Evolutionary conservation across 345 rosid genomes (phyloP), one percentile per base, ranked within the genome.

Genomic region (Xanthoceras sorbifolium): DNA sequence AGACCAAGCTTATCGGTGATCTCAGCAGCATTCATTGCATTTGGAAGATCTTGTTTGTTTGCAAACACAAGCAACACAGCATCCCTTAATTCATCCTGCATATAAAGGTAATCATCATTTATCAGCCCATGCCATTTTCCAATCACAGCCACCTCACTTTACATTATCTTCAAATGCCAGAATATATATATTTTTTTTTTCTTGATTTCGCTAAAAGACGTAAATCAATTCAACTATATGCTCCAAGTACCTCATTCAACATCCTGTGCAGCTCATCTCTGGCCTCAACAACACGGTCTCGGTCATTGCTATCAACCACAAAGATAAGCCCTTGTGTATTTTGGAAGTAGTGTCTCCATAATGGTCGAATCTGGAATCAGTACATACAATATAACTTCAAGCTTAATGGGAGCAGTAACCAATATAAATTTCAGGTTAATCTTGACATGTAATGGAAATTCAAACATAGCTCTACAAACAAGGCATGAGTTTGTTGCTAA

Each of bases 341-440:
- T 44, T 84, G 85, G 62, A 84, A 84, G 77, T 84, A 84, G 76
- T 84, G 87, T 77, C 87, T 84, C 87, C 87, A 84, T 76, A 84
- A 46, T 8, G 87, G 87, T 25, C 87, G 85, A 40, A 84, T 84
- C 87, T 84, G 57, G 63, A 71, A 76, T 23, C 50, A 64, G 26
- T 18, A 44, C 26, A 57, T 23, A 57, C 62, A 57, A 57, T n/a
- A 23, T 22, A 22, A 22, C 62, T 57, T 57, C 28, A 57, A 9
- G 26, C 62, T 57, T 57, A 57, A n/a, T 23, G 25, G 25, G 12
- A 8, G 62, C 62, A 57, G 28, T 18, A 22, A 57, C 62, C 25
- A 57, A 57, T 57, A 22, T 15, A 64, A 25, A 11, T 60, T 60
- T 60, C 31, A 60, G 18, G n/a, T 64, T 64, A 32, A 14, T 28